Evolutionary conservation across 179 eudicot species (phyloP).

Genomic region (Monotropa hypopitys): DNA sequence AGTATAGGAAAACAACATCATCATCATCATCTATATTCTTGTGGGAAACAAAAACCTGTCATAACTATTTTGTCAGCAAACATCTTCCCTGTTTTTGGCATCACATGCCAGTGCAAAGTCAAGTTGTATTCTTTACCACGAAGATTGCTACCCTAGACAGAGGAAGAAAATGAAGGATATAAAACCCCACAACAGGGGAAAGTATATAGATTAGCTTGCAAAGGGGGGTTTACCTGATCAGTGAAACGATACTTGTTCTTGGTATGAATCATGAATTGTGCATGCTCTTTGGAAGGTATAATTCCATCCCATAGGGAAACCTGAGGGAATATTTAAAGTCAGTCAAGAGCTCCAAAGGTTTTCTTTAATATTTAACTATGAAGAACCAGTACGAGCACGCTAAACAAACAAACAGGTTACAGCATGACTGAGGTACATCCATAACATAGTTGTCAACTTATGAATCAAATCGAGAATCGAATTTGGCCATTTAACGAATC

Average conservation of each 20-base stretch:
- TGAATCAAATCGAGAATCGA: no score
- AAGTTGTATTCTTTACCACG: conserved; percentile 72
- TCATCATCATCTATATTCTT: conserved; percentile 47
- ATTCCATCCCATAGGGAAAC: conserved; percentile 86
- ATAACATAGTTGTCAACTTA: no score
- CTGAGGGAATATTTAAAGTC: conserved; percentile 19
- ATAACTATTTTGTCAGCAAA: conserved; percentile 64
- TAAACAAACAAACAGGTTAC: no score
- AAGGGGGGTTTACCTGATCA: conserved; percentile 47
- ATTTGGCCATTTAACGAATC: no score
- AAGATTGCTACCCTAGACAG: conserved; percentile 65
- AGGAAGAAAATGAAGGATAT: not conserved
- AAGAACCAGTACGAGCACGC: no score
- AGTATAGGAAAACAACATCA: not conserved
- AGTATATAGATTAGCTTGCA: not conserved
- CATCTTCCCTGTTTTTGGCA: conserved; percentile 99
- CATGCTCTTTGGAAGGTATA: conserved; percentile 61
- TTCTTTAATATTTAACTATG: not conserved
- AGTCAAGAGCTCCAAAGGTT: not conserved
- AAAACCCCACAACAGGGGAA: not conserved
- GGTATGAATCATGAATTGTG: conserved; percentile 47
- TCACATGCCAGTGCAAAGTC: conserved; percentile 95
- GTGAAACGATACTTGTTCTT: conserved; percentile 73
- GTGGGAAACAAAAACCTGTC: conserved; percentile 68
- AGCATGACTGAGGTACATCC: no score